Base-by-base conservation (phyloP, 23 red algal species). In the Agarophyton chilense region DNA sequence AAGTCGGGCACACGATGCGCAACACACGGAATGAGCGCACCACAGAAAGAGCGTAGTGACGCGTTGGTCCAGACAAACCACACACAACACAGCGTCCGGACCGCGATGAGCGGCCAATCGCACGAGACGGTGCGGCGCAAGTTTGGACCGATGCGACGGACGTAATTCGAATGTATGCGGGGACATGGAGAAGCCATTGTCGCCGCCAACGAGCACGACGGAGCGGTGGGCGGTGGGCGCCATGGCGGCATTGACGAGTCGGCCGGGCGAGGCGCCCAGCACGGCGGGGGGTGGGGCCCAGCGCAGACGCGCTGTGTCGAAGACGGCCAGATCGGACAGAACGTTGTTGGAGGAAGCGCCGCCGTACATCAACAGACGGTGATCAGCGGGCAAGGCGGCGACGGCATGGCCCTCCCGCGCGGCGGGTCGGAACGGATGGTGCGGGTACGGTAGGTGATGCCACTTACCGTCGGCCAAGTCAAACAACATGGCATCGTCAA, bases 11-110 rank as follows among this genome's bases (percentile, higher is more conserved):
- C 64, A 85, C 7, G 81, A 44, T 36, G 35, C n/a, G 29, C 81
- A 85, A 68, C 81, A 85, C 62, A 85, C 81, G n/a, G 81, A 66
- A 42, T 94, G 92, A 1, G 47, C 82, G 52, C 92, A 94, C 92
- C 82, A 88, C 34, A 94, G 17, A 35, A 90, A 88, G 63, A 89
- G 52, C 17, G 75, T 65, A 16, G 28, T 39, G 8, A 81, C 61
- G 0, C 18, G 24, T 38, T 41, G 64, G 9, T 87, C 81, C 44
- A 94, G 44, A 64, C 92, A 94, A 29, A 94, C 57, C 7, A 94
- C 92, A 26, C 92, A 94, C 24, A 14, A 52, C 33, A 72, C 71
- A 10, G 68, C 74, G 35, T 58, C 66, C 36, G 65, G 68, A 4
- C 82, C 79, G 32, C 92, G 74, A 13, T 76, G 43, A 21, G 35